These are phyloP conservation scores for Apiotrichum veenhuisii DNA, from an alignment of 1,284 basidiomycete species.

Conservation along the genomic window DNA sequence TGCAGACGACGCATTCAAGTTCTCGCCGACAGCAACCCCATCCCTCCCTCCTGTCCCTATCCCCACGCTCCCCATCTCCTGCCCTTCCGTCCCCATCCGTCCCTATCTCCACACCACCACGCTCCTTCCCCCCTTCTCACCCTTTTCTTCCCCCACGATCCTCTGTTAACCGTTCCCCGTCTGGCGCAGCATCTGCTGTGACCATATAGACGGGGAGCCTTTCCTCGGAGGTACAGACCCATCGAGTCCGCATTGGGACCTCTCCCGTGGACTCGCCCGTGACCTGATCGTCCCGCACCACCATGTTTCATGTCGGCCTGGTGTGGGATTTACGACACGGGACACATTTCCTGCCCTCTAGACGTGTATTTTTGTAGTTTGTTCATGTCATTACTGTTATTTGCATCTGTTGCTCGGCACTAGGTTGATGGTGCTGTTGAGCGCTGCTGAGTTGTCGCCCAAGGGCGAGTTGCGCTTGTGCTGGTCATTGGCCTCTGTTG, in stretches of 20 bases:
- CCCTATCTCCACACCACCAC: background rate
- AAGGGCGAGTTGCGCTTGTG: no score
- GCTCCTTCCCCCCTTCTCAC: background rate
- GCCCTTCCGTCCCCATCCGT: background rate
- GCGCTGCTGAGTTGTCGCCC: no score
- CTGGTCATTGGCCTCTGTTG: no score
- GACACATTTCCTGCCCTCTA: background rate
- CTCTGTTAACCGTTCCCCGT: constrained; percentile 1
- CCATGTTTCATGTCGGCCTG: background rate
- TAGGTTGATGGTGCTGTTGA: no score
- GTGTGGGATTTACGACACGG: background rate
- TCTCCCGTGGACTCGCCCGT: background rate
- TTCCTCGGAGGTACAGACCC: background rate
- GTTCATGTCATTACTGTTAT: background rate
- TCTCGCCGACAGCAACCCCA: no score
- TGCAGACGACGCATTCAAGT: no score
- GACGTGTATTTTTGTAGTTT: background rate
- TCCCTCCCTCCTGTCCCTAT: no score
- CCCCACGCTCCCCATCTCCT: background rate
- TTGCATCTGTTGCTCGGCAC: no score
- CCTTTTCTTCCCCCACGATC: background rate
- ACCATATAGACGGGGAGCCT: background rate
- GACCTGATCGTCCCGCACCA: background rate
- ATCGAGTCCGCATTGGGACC: background rate
- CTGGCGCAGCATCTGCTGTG: background rate